Evolutionary conservation across 2,329 filamentous ascomycete genomes (phyloP), one percentile per base, ranked within the genome.

Genomic region (Colletotrichum sp.): DNA sequence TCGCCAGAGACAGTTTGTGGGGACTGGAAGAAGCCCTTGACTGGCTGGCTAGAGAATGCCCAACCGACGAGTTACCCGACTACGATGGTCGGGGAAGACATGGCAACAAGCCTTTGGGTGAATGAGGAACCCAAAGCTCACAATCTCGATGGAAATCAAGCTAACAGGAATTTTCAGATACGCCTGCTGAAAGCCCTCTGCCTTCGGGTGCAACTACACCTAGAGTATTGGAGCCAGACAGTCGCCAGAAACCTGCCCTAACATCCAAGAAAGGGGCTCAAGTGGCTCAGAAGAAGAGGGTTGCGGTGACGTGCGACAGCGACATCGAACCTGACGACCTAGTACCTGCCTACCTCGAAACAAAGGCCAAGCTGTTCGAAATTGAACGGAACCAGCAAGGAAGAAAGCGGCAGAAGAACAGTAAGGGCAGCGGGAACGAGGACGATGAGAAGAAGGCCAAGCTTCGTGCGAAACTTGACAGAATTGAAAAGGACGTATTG

Each of bases 21-120:
- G 96, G 96, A 12, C 86, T 99, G 43, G 94, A 98, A 77, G 96
- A 98, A 84, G 93, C 94, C 30, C 84, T 99, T 24, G 95, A 98
- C 80, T 98, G 96, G 95, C 89, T 99, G 70, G 95, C 95, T n/a
- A 88, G 95, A 78, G 92, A 97, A 82, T 95, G 93, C 79, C 86
- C 89, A 16, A 86, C 89, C 77, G 90, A 92, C 1, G 93, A 96
- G 79, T 88, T 96, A 43, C 94, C 94, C 8, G 89, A 92, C 63
- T 98, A 97, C 82, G 92, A 94, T 24, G 88, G 87, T 72, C 86
- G 82, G 68, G 79, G 80, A 16, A 88, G 84, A 36, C 80, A 82
- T 7, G 77, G 80, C 2, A 61, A 80, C 3, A 90, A 87, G 74
- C 81, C 82, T 21, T n/a, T 38, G 82, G 85, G 86, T 84, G 80